Percentiles rank a stretch among this genome's conserved stretches.
Evolutionary conservation across 1,139 yeast genomes (phyloP).

Genomic region (Candida sp.): DNA sequence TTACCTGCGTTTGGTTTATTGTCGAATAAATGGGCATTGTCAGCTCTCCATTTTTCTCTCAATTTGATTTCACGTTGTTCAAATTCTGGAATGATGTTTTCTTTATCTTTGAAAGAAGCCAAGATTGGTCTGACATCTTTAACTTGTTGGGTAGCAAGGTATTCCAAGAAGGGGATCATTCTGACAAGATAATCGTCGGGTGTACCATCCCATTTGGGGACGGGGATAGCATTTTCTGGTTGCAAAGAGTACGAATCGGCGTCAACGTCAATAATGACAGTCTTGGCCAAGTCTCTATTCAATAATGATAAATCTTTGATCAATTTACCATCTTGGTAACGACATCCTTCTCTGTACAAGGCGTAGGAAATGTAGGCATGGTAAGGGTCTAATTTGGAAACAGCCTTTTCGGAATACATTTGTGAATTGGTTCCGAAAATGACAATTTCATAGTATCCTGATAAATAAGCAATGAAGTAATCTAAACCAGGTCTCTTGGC

Average conservation of each 20-base stretch:
- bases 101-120: slow-evolving; percentile 61
- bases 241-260: slow-evolving; percentile 74
- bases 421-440: slow-evolving; percentile 82
- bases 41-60: slow-evolving; percentile 63
- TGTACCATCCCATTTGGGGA: slow-evolving; percentile 83
- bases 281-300: slow-evolving; percentile 86
- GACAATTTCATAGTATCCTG: slow-evolving; percentile 95
- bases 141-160: slow-evolving; percentile 87
- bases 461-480: slow-evolving; percentile 89
- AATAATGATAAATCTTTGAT: slow-evolving; percentile 82
- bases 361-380: slow-evolving; percentile 88
- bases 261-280: slow-evolving; percentile 76
- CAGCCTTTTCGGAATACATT: slow-evolving; percentile 82
- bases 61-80: slow-evolving; percentile 70
- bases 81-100: slow-evolving; percentile 70
- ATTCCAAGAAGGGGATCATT: slow-evolving; percentile 91
- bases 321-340: slow-evolving; percentile 84
- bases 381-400: slow-evolving; percentile 87
- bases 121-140: slow-evolving; percentile 90
- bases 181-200: slow-evolving; percentile 75
- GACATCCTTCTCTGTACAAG: slow-evolving; percentile 86
- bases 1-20: slow-evolving; percentile 48
- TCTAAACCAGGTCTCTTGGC: slow-evolving; percentile 99
- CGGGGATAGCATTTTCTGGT: slow-evolving; percentile 87
- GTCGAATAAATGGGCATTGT: slow-evolving; percentile 51